Conservation (phyloP, 129 eudicot species). For the Dittrichia graveolens region DNA sequence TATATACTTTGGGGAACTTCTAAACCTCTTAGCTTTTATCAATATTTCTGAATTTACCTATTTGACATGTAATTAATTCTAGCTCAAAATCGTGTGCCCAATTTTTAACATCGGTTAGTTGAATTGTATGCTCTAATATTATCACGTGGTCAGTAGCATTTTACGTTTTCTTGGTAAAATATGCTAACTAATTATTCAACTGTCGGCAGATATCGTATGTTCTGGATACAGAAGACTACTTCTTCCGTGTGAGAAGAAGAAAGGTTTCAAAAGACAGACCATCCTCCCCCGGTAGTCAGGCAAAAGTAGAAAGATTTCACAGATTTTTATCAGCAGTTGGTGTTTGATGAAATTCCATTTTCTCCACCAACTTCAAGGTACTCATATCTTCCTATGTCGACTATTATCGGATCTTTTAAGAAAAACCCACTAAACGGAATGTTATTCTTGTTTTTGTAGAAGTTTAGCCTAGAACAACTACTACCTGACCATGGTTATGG, state of each 20-base stretch:
- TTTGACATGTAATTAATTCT: too few relatives aligned
- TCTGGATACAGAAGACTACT: conserved; percentile 88
- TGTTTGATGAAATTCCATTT: conserved; percentile 22
- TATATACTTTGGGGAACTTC: too few relatives aligned
- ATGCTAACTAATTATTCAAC: conserved; percentile 14
- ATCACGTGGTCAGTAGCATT: too few relatives aligned
- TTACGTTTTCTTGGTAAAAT: not conserved
- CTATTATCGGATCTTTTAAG: not conserved
- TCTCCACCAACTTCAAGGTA: conserved; percentile 31
- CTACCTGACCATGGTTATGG: conserved; percentile 26
- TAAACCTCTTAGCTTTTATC: too few relatives aligned
- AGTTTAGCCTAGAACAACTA: conserved; percentile 23
- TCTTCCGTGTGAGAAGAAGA: conserved; percentile 54
- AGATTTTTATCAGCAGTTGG: conserved; percentile 50
- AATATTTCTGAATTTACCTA: too few relatives aligned
- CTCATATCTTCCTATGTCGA: conserved; percentile 1
- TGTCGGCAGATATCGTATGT: conserved; percentile 82
- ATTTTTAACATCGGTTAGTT: too few relatives aligned
- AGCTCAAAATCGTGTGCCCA: too few relatives aligned
- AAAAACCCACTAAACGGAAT: not conserved
- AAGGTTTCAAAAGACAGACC: conserved; percentile 21
- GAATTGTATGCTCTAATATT: too few relatives aligned
- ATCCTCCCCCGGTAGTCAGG: conserved; percentile 22
- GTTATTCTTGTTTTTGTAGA: conserved; percentile 18
- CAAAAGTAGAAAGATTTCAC: conserved; percentile 60